Evolutionary conservation across 2,329 filamentous ascomycete species (phyloP).

Genomic region (Chrysoporthe deuterocubensis): DNA sequence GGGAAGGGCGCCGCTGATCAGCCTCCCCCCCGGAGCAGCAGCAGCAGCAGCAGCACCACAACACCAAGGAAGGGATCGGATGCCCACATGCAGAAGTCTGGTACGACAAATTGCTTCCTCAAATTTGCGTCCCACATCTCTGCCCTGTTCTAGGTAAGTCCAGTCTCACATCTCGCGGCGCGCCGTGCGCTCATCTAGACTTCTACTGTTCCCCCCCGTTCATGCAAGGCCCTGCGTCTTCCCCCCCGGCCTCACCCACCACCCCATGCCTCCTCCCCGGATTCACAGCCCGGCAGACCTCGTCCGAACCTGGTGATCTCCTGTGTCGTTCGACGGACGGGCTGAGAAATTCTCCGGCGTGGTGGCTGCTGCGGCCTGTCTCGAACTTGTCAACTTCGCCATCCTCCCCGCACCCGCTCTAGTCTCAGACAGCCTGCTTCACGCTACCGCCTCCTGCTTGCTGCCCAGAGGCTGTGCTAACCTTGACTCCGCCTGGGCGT

Average conservation of each 20-base stretch:
- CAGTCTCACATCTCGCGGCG: slow-evolving; percentile 18
- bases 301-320: slow-evolving; percentile 14
- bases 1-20: neutral
- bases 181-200: slow-evolving; percentile 9
- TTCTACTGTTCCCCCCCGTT: neutral
- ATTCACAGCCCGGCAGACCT: slow-evolving; percentile 17
- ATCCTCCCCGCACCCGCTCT: slow-evolving; percentile 16
- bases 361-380: neutral
- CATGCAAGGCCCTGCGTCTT: slow-evolving; percentile 17
- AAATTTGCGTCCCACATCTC: slow-evolving; percentile 4
- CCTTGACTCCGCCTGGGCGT: slow-evolving; percentile 1
- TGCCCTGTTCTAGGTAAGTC: slow-evolving; percentile 16
- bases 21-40: neutral
- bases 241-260: slow-evolving; percentile 3
- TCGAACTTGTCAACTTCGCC: slow-evolving; percentile 2
- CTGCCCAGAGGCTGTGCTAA: slow-evolving; percentile 12
- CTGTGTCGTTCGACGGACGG: slow-evolving; percentile 7
- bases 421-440: slow-evolving; percentile 17
- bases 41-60: neutral
- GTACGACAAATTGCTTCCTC: slow-evolving; percentile 14
- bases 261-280: slow-evolving; percentile 10
- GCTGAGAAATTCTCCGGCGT: neutral
- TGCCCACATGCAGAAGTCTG: slow-evolving; percentile 14
- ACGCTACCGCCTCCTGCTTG: slow-evolving; percentile 1
- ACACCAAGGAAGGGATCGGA: neutral